Conservation (phyloP, 2,329 filamentous ascomycete genomes). For the Sporothrix protearum region DNA sequence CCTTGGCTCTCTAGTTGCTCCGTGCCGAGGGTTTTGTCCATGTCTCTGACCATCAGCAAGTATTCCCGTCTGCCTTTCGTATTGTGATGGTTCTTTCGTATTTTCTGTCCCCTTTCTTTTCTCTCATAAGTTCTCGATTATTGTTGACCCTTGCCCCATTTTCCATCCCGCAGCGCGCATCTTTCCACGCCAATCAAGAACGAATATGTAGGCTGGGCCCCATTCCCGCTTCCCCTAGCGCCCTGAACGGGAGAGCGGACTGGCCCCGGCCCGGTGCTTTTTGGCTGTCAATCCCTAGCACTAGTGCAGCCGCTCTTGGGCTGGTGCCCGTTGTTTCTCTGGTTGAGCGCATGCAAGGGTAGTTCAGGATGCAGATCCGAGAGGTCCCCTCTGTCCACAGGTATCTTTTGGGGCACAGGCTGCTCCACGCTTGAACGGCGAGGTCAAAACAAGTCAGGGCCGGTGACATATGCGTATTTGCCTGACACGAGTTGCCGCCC, state of each 20-base stretch:
- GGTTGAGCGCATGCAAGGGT: neutral
- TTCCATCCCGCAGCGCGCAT: neutral
- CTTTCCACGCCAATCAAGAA: neutral
- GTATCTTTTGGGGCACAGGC: neutral
- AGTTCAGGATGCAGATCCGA: constrained; percentile 4
- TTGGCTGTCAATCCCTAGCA: constrained; percentile 11
- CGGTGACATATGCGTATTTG: neutral
- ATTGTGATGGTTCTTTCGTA: neutral
- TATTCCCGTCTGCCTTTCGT: neutral
- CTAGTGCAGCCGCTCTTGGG: constrained; percentile 12
- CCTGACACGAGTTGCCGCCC: neutral
- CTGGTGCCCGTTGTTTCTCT: neutral
- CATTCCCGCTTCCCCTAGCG: constrained; percentile 18
- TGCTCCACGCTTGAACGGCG: neutral
- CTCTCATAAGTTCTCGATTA: neutral
- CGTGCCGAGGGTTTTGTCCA: neutral
- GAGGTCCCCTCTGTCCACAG: neutral
- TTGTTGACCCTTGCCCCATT: neutral
- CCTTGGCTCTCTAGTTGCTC: neutral
- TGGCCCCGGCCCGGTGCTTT: constrained; percentile 7
- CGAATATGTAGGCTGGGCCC: neutral
- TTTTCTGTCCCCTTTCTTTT: neutral
- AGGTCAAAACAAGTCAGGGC: neutral
- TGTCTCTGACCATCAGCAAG: neutral
- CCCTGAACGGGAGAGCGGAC: constrained; percentile 14